Evolutionary conservation across 371 early-diverging fungal species (phyloP), one percentile per base, ranked within the genome.

Genomic region (Umbelopsis sp.): DNA sequence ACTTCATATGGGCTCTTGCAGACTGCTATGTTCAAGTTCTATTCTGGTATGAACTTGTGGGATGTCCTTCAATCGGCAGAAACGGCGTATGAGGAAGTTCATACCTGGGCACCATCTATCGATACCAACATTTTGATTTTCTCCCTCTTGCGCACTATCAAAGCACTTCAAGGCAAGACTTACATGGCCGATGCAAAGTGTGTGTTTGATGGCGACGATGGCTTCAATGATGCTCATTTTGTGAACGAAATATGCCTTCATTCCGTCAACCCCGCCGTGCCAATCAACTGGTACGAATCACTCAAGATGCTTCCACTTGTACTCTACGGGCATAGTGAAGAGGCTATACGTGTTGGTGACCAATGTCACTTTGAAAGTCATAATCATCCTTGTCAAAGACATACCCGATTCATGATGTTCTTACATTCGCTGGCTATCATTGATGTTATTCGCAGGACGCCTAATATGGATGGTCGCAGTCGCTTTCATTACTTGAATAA

Each of bases 191-290:
- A 69, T 14, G 57, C 80, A 0, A 51, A 73, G 3, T 71, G 50
- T 29, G 72, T 82, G 1, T 79, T 80, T 72, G 75, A 82, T 35
- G 78, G 80, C 8, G 79, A 82, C 45, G 83, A 82, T 69, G 80
- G 78, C 1, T 82, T 79, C 32, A 77, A 73, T 53, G 83, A 82
- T 50, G 66, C 50, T 2, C 77, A 78, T 37, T 82, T 82, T 65
- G 65, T 82, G 8, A 25, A 50, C 4, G 80, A 82, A 63, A 80
- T 76, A 20, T 71, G 72, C 48, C 69, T 75, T 20, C 76, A 75
- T n/a, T 80, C 79, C 44, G 24, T 73, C 0, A 80, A 77, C 29
- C 70, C 76, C 2, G 45, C 68, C 41, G 72, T 82, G 0, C 74
- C 77, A 0, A 14, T 79, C 52, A 79, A 79, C 41, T 78, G 79